Evolutionary conservation across 1,284 basidiomycete species (phyloP), one percentile per base, ranked within the genome.

Genomic region (Erythrobasidium hasegawianum): DNA sequence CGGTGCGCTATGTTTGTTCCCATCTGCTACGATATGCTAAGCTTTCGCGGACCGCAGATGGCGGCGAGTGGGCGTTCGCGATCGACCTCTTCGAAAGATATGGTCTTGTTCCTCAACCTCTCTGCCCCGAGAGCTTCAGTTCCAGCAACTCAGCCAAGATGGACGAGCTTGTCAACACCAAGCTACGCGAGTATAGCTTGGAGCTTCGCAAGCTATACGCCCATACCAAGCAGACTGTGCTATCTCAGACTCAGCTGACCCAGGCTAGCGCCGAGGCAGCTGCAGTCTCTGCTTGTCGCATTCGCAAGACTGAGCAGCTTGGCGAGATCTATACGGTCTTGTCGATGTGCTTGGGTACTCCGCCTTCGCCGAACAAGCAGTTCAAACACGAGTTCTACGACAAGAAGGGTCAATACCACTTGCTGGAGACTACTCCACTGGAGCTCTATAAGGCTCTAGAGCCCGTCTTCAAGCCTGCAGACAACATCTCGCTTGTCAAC

Each of bases 401-500:
- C 78, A 83, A 84, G 71, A 85, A 90, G 68, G 86, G 85, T 62
- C 94, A 92, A 79, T 83, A 84, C 54, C 82, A 84, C 70, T 67
- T 64, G 7, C 88, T 92, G 85, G 83, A 83, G 55, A 87, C 90
- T 41, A 93, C 90, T 0, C 87, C 94, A 8, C 74, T 81, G 57
- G 85, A 90, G 68, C 96, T 90, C 70, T 74, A 76, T 57, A 64
- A 70, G 54, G 70, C 75, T 9, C 70, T 77, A 68, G 71, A 72
- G 18, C 47, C 57, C 41, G 62, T 59, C 76, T 89, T 87, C 78
- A 83, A 83, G 73, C 71, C 78, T 73, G 49, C 75, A 56, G 86
- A 89, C 43, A 86, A 83, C 4, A 93, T 96, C 81, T 95, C 91
- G 54, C 83, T 97, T 38, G 92, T 97, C 79, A 87, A 97, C 75